Conservation (phyloP, 2,329 filamentous ascomycete genomes). For the Gnomoniopsis smithogilvyi region DNA sequence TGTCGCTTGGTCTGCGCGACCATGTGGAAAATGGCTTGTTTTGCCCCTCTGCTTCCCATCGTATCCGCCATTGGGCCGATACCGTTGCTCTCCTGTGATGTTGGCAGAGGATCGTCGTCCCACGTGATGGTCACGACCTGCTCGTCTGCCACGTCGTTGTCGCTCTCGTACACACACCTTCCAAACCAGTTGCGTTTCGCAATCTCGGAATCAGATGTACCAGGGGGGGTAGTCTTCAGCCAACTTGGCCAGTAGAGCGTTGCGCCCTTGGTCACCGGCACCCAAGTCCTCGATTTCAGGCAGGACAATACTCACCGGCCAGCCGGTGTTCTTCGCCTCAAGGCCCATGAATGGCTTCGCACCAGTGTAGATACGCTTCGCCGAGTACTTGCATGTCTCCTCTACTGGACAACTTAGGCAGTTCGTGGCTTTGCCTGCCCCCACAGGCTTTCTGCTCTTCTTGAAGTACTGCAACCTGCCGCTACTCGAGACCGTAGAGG, state of each 20-base stretch:
- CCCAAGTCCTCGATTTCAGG: conserved; percentile 80
- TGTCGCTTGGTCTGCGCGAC: conserved; percentile 83
- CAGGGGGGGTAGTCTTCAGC: conserved; percentile 51
- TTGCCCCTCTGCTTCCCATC: conserved; percentile 56
- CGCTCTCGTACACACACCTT: conserved; percentile 89
- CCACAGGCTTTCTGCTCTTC: conserved; percentile 68
- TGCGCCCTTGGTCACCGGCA: conserved; percentile 46
- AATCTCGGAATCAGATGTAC: conserved; percentile 44
- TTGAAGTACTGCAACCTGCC: conserved; percentile 79
- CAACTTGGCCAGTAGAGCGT: conserved; percentile 34
- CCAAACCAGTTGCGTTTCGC: conserved; percentile 73
- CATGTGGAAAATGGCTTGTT: conserved; percentile 92
- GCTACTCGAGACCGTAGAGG: conserved; percentile 69
- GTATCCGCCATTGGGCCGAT: conserved; percentile 20
- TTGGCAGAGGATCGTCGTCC: conserved; percentile 63
- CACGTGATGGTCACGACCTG: conserved; percentile 86
- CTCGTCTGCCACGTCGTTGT: conserved; percentile 93
- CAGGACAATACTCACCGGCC: conserved; percentile 87
- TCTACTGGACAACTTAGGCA: conserved; percentile 79
- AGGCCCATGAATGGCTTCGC: conserved; percentile 54
- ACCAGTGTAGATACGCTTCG: conserved; percentile 77
- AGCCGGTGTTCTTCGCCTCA: conserved; percentile 62
- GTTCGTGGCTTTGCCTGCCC: conserved; percentile 77
- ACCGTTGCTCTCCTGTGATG: not conserved
- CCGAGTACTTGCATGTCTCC: conserved; percentile 76